Evolutionary conservation across 164 flowering plant species (phyloP).

Genomic region (Tetrastigma voinierianum): DNA sequence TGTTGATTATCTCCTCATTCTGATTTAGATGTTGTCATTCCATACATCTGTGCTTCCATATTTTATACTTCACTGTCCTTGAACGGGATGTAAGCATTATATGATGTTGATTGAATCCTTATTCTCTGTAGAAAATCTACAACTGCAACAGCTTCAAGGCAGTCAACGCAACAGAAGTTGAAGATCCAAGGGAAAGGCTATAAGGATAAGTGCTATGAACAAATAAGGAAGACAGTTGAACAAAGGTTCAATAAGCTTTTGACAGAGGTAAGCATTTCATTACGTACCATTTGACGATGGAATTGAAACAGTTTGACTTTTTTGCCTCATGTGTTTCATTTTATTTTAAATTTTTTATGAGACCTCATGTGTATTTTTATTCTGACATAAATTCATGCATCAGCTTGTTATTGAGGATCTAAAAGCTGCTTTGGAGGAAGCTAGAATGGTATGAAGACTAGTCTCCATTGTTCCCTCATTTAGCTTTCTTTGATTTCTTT

Average conservation of each 20-base stretch:
- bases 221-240: constrained; percentile 87
- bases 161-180: constrained; percentile 61
- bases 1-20: too few relatives aligned
- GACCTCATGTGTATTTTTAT: too few relatives aligned
- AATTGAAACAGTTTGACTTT: not conserved
- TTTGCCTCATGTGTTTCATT: not conserved
- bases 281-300: not conserved
- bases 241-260: constrained; percentile 56
- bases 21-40: too few relatives aligned
- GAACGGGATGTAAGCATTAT: not conserved
- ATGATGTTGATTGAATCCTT: not conserved
- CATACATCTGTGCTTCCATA: too few relatives aligned
- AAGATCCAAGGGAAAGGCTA: constrained; percentile 93
- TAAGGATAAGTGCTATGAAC: constrained; percentile 97
- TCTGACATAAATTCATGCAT: constrained; percentile 21
- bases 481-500: not conserved
- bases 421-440: constrained; percentile 94
- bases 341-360: too few relatives aligned
- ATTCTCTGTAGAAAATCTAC: constrained; percentile 56
- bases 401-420: constrained; percentile 86
- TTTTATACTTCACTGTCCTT: too few relatives aligned
- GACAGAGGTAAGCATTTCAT: too few relatives aligned
- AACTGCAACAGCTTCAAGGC: constrained; percentile 45
- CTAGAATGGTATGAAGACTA: constrained; percentile 57
- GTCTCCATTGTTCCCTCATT: not conserved